phyloP scores from a whole-genome alignment of 2,329 filamentous ascomycete genomes.

The Aspergillus luchuensis region DNA sequence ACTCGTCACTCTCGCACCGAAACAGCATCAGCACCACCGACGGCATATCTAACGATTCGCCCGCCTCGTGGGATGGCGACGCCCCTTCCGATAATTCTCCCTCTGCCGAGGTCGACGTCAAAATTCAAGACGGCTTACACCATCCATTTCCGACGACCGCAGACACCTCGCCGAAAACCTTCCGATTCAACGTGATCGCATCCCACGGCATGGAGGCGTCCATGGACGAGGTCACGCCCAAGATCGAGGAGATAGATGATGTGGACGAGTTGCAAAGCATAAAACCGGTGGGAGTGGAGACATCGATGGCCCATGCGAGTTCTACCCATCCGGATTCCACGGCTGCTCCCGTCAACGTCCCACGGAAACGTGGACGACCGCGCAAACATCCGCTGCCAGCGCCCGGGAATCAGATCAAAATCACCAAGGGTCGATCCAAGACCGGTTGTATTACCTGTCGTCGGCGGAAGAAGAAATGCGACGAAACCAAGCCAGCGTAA shows the following conservation, averaged over 20 bases:
- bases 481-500: conserved; percentile 48
- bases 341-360: conserved; percentile 38
- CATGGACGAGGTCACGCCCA: conserved; percentile 49
- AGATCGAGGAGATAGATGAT: conserved; percentile 57
- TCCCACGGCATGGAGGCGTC: conserved; percentile 23
- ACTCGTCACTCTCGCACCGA: conserved; percentile 32
- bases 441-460: conserved; percentile 62
- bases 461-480: conserved; percentile 63
- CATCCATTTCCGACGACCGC: conserved; percentile 19
- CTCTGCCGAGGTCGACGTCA: conserved; percentile 24
- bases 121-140: conserved; percentile 19
- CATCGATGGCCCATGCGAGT: conserved; percentile 20
- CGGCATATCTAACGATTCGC: conserved; percentile 37
- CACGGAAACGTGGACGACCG: conserved; percentile 73
- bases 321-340: conserved; percentile 23
- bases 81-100: conserved; percentile 25
- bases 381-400: conserved; percentile 73
- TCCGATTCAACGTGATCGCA: conserved; percentile 29
- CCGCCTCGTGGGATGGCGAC: conserved; percentile 32
- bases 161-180: conserved; percentile 25
- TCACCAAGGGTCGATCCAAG: conserved; percentile 71
- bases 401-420: conserved; percentile 64
- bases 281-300: conserved; percentile 33
- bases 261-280: conserved; percentile 40
- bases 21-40: conserved; percentile 37